phyloP scores from a whole-genome alignment of 768 basidiomycete species.

The Boletus vinaceobasis region DNA sequence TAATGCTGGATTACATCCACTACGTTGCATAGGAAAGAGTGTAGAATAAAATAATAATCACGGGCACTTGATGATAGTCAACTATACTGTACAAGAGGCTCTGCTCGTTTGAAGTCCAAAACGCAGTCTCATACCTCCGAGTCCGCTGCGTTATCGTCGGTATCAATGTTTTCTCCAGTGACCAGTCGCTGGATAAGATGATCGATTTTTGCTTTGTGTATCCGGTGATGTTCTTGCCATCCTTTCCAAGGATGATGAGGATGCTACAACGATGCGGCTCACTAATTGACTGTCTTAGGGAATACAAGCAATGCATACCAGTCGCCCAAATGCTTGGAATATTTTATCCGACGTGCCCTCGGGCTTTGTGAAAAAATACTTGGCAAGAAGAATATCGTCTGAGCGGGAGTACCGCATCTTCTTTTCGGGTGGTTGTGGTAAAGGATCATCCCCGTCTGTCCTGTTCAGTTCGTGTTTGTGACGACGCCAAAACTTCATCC shows the following conservation, averaged over 20 bases:
- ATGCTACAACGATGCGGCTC: slow-evolving; percentile 45
- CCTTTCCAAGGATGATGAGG: slow-evolving; percentile 93
- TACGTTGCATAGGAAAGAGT: not conserved
- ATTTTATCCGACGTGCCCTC: slow-evolving; percentile 82
- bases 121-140: slow-evolving; percentile 22
- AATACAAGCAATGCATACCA: slow-evolving; percentile 41
- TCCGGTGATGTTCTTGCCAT: slow-evolving; percentile 89
- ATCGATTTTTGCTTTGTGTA: slow-evolving; percentile 84
- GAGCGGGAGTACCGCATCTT: slow-evolving; percentile 81
- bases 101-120: not conserved
- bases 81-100: slow-evolving; percentile 7
- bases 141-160: slow-evolving; percentile 25
- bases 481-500: slow-evolving; percentile 91
- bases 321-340: slow-evolving; percentile 74
- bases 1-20: slow-evolving; percentile 3
- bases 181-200: slow-evolving; percentile 63
- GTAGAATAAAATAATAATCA: slow-evolving; percentile 14
- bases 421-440: slow-evolving; percentile 78
- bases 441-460: slow-evolving; percentile 61
- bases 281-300: not conserved
- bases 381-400: slow-evolving; percentile 78
- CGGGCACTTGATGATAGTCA: not conserved
- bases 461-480: slow-evolving; percentile 81
- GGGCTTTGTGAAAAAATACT: slow-evolving; percentile 66
- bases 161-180: slow-evolving; percentile 53